phyloP scores from a whole-genome alignment of 2,329 filamentous ascomycete genomes.

The Cryphonectria carpinicola region DNA sequence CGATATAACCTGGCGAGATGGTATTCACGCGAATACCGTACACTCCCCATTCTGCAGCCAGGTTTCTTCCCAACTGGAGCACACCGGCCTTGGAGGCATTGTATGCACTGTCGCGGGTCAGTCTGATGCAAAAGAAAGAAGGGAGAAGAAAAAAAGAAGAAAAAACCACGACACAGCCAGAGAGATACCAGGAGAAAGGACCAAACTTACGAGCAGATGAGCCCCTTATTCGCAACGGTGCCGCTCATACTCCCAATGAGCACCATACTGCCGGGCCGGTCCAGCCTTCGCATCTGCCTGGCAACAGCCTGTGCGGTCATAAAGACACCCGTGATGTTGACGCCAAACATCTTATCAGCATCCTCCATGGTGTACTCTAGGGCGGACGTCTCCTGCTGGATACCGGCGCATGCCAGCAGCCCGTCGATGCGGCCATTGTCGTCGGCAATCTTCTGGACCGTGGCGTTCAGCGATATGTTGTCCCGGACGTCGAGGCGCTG shows the following conservation, averaged over 20 bases:
- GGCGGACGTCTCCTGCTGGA: conserved; percentile 82
- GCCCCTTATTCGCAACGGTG: conserved; percentile 65
- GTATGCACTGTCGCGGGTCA: conserved; percentile 58
- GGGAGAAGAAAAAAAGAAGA: background rate
- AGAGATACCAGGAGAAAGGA: background rate
- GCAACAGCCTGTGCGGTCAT: conserved; percentile 90
- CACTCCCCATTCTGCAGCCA: conserved; percentile 74
- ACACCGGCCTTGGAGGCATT: conserved; percentile 78
- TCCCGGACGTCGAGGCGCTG: conserved; percentile 81
- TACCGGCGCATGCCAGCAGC: conserved; percentile 69
- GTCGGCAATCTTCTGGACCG: conserved; percentile 70
- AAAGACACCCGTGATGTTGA: conserved; percentile 85
- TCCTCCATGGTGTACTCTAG: conserved; percentile 79
- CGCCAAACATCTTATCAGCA: conserved; percentile 76
- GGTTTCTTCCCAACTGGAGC: conserved; percentile 70
- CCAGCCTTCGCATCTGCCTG: conserved; percentile 68
- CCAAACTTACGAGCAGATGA: conserved; percentile 60
- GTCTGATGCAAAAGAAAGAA: background rate
- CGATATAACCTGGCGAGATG: conserved; percentile 78
- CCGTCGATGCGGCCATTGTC: conserved; percentile 77
- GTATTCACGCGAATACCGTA: conserved; percentile 80
- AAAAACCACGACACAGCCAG: background rate
- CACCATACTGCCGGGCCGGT: conserved; percentile 63
- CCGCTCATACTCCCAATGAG: conserved; percentile 74
- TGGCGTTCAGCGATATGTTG: conserved; percentile 65